These are phyloP conservation scores for Linderniella brevidens DNA, from an alignment of 257 asterid species.

Conservation along the genomic window DNA sequence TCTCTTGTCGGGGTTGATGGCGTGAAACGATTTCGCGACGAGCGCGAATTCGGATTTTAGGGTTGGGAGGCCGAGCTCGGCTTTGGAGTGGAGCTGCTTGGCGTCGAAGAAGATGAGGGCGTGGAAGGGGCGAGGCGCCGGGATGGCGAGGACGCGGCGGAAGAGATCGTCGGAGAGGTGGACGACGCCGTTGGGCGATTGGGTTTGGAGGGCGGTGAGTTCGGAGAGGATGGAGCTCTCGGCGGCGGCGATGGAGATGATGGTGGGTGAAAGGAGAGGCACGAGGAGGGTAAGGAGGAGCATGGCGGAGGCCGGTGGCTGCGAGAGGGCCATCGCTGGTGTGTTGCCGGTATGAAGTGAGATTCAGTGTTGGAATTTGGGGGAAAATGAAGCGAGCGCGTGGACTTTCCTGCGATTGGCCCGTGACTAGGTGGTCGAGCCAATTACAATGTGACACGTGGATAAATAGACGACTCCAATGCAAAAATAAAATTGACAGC, in stretches of 20 bases:
- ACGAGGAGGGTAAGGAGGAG: slow-evolving; percentile 14
- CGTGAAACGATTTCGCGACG: slow-evolving; percentile 39
- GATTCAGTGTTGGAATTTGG: too few relatives aligned
- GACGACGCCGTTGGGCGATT: slow-evolving; percentile 53
- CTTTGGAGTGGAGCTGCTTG: slow-evolving; percentile 56
- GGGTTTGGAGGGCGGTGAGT: slow-evolving; percentile 55
- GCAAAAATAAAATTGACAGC: slow-evolving; percentile 34
- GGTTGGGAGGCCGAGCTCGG: slow-evolving; percentile 66
- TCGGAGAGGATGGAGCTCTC: slow-evolving; percentile 21
- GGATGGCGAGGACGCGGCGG: slow-evolving; percentile 50
- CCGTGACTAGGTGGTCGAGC: too few relatives aligned
- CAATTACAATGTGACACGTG: too few relatives aligned
- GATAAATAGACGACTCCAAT: too few relatives aligned
- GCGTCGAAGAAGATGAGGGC: slow-evolving; percentile 84
- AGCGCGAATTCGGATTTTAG: slow-evolving; percentile 68
- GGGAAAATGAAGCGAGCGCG: too few relatives aligned
- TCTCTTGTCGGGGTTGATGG: slow-evolving; percentile 32
- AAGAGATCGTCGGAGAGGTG: slow-evolving; percentile 59
- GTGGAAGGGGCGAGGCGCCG: slow-evolving; percentile 69
- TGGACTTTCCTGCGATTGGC: too few relatives aligned
- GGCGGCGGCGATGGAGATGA: slow-evolving; percentile 15
- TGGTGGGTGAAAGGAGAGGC: slow-evolving; percentile 14
- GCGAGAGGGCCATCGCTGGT: too few relatives aligned
- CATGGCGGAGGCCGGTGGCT: slow-evolving; percentile 3
- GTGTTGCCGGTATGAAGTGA: too few relatives aligned